phyloP scores from a whole-genome alignment of 169 alveolate genomes.

The Plasmodium blacklocki region DNA sequence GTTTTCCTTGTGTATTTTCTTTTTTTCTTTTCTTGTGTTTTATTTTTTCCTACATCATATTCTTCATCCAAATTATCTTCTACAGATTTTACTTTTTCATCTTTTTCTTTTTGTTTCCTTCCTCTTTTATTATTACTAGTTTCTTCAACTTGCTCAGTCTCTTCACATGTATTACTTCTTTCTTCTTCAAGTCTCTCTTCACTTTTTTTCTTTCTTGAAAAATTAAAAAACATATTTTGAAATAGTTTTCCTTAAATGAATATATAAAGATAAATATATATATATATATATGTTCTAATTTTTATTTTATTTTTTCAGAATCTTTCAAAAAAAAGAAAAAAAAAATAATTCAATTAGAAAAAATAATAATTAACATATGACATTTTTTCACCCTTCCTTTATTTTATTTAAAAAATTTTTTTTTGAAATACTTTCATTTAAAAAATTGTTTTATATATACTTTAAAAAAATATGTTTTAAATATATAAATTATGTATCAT shows the following conservation, averaged over 20 bases:
- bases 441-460: no score
- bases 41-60: constrained; percentile 5
- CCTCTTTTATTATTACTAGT: constrained; percentile 14
- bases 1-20: constrained; percentile 2
- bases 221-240: constrained; percentile 43
- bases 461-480: no score
- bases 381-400: no score
- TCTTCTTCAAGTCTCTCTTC: constrained; percentile 39
- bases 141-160: background rate
- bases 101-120: constrained; percentile 5
- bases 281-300: background rate
- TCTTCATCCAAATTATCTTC: constrained; percentile 30
- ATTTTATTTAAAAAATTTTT: no score
- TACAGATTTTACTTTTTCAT: background rate
- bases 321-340: no score
- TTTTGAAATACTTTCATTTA: no score
- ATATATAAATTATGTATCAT: no score
- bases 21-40: constrained; percentile 16
- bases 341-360: no score
- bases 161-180: constrained; percentile 9
- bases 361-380: no score
- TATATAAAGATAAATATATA: background rate
- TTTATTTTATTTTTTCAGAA: no score
- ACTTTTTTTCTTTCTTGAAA: constrained; percentile 21
- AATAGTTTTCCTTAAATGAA: background rate